phyloP scores from a whole-genome alignment of 257 asterid species.

The Fraxinus pennsylvanica region DNA sequence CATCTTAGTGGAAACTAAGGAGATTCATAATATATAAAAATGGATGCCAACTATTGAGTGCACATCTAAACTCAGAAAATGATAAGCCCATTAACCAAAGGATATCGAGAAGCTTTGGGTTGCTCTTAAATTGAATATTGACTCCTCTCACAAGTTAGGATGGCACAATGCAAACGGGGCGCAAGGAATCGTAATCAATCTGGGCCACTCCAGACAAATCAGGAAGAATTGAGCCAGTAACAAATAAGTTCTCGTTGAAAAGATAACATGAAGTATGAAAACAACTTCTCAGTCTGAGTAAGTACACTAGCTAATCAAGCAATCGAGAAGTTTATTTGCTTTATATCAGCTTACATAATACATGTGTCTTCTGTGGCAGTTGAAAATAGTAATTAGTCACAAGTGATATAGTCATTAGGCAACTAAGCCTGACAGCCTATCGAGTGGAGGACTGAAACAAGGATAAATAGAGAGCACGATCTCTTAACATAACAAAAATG shows the following conservation, averaged over 20 bases:
- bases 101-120: conserved; percentile 15
- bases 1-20: conserved; percentile 1
- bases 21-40: neutral
- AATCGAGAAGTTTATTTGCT: neutral
- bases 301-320: neutral
- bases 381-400: neutral
- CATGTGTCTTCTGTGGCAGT: neutral
- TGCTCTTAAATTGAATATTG: conserved; percentile 10
- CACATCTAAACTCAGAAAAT: conserved; percentile 7
- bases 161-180: neutral
- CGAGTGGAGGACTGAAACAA: conserved; percentile 4
- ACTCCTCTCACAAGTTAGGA: neutral
- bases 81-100: conserved; percentile 1
- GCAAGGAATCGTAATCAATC: conserved; percentile 17
- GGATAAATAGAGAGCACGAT: neutral
- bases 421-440: neutral
- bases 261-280: neutral
- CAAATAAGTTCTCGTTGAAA: neutral
- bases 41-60: conserved; percentile 9
- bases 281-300: neutral
- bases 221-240: neutral
- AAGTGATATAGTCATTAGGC: conserved; percentile 1
- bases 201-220: neutral
- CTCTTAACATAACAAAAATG: neutral
- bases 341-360: neutral